Base-by-base conservation (phyloP, 345 rosid genomes). In the Citrus mangshanensis region DNA sequence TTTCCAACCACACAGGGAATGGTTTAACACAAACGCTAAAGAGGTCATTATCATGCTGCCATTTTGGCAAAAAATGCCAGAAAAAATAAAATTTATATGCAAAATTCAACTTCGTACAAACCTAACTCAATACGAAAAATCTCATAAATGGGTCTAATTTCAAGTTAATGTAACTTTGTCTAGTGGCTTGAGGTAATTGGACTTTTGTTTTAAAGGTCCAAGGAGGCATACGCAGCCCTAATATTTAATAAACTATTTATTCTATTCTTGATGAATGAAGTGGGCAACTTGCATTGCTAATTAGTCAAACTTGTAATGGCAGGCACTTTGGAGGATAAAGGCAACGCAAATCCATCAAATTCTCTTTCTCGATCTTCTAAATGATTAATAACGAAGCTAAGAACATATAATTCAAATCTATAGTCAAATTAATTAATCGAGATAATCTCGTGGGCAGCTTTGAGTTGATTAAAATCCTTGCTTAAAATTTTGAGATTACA, bases 241-340 rank as follows among this genome's bases (percentile, higher is more conserved):
- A 7, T 59, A 16, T 13, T 63, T 6, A 13, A n/a, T 30, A 18
- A 0, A 37, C 27, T 34, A 8, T 60, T 62, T 27, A 1, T 22
- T 79, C 54, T 42, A 21, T 81, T 14, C 65, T 60, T 80, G 76
- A 76, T 38, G 54, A 61, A 76, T 54, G 40, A 51, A 65, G 73
- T 71, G 73, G 74, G 76, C 62, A 75, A 71, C 49, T 79, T 73
- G 51, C 51, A 3, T 12, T 54, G 58, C 58, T 18, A 46, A 18
- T 49, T 51, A 62, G 73, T 83, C 86, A 83, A 80, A 80, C 78
- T 55, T 68, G 65, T 24, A 78, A 79, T 74, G 74, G 83, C 73
- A 64, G 61, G 83, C 74, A 77, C 24, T 78, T 80, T 74, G 68
- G 49, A 46, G 72, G 76, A 80, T 63, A 79, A 80, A 28, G 19